Evolutionary conservation across 192 early-diverging fungal genomes (phyloP).

Genomic region (Coemansia sp.): DNA sequence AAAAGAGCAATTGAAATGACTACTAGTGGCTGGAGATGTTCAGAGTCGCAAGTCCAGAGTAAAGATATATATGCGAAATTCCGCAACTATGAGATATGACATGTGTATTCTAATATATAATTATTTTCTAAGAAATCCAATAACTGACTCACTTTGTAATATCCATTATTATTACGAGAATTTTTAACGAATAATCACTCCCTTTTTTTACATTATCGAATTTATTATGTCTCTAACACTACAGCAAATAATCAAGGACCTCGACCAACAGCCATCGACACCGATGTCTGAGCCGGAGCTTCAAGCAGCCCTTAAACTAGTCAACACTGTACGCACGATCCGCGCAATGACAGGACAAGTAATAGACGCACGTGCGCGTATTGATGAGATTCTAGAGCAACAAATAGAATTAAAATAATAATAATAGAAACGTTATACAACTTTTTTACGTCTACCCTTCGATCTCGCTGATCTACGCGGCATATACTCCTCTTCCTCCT

Average conservation of each 20-base stretch:
- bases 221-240: slow-evolving; percentile 21
- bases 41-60: not conserved
- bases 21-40: too few relatives aligned
- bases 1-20: slow-evolving; percentile 1
- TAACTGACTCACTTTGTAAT: not conserved
- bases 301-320: slow-evolving; percentile 23
- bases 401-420: not conserved
- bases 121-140: not conserved
- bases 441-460: slow-evolving; percentile 2
- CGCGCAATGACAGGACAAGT: slow-evolving; percentile 68
- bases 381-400: slow-evolving; percentile 33
- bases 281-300: not conserved
- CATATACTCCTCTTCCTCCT: not conserved
- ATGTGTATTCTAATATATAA: not conserved
- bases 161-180: not conserved
- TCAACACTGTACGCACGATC: slow-evolving; percentile 65
- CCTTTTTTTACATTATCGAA: too few relatives aligned
- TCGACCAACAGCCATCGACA: not conserved
- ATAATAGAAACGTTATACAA: not conserved
- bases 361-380: slow-evolving; percentile 35
- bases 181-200: too few relatives aligned
- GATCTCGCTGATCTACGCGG: slow-evolving; percentile 15
- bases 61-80: slow-evolving; percentile 35
- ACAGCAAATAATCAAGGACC: slow-evolving; percentile 22
- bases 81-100: slow-evolving; percentile 39